Evolutionary conservation across 1,284 basidiomycete species (phyloP), one percentile per base, ranked within the genome.

Genomic region (Cryptococcus sp.): DNA sequence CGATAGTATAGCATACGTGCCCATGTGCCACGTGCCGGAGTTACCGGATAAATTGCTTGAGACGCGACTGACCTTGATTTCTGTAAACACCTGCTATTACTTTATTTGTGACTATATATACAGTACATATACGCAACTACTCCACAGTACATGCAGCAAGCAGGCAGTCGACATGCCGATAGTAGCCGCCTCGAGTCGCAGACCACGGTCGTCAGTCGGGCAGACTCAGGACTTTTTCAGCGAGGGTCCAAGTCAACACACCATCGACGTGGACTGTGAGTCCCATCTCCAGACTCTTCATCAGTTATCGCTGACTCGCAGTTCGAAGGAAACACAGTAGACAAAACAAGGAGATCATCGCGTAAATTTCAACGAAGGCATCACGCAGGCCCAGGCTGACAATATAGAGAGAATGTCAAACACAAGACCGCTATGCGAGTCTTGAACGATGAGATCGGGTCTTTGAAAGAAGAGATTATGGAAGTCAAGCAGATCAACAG

Each of bases 331-430:
- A 61, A 51, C 69, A 71, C 46, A 56, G 53, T 40, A 62, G 61
- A 49, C 69, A 71, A 49, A 71, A 71, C 49, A 67, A 64, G 53
- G 69, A 71, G 28, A 63, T 71, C 44, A 63, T 71, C 37, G 43
- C 58, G 67, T 69, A 21, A 24, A 48, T 50, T 16, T 7, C 50
- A 41, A 37, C 14, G 19, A 28, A 16, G 10, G 10, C 36, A 10
- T 22, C 22, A n/a, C 18, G 36, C 10, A 18, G 34, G 18, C 19
- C 3, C 5, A 25, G 5, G 25, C 32, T 34, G 25, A 18, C 28
- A 31, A 36, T 13, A 11, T 49, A 69, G 67, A 23, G 61, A 63
- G 21, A 71, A 71, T 48, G 59, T 64, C 4, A 45, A 56, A 21
- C 58, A 61, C 25, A 61, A 62, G 32, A 54, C 54, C 2, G 51